These are phyloP conservation scores for Fistulifera pelliculosa DNA, from an alignment of 108 stramenopile species.

Conservation along the genomic window DNA sequence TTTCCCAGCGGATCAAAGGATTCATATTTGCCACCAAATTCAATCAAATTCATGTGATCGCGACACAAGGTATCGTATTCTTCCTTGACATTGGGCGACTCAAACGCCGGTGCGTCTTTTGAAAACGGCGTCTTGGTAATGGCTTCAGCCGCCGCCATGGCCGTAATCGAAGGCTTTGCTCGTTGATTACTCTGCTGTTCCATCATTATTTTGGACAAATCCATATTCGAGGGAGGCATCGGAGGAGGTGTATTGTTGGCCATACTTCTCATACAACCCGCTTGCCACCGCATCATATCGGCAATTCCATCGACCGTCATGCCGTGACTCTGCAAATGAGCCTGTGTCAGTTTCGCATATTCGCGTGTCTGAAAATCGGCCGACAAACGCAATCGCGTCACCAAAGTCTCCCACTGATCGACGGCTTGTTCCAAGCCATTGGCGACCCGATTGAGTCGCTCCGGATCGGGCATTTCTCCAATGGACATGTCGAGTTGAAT, in stretches of 20 bases:
- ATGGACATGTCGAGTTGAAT: conserved; percentile 21
- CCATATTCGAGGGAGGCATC: conserved; percentile 30
- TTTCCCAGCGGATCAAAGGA: conserved; percentile 29
- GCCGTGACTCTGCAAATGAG: conserved; percentile 26
- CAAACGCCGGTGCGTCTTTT: conserved; percentile 17
- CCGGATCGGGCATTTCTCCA: conserved; percentile 25
- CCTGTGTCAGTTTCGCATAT: conserved; percentile 31
- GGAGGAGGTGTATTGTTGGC: conserved; percentile 31
- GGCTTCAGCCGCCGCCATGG: conserved; percentile 20
- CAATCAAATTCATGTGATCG: conserved; percentile 26
- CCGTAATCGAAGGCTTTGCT: conserved; percentile 20
- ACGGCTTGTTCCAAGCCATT: conserved; percentile 25
- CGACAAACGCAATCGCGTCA: conserved; percentile 13
- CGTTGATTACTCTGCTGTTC: conserved; percentile 10
- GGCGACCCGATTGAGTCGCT: conserved; percentile 20
- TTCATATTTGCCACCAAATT: conserved; percentile 27
- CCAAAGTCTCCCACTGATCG: conserved; percentile 24
- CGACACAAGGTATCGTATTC: conserved; percentile 33
- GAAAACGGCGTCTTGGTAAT: conserved; percentile 20
- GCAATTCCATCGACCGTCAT: conserved; percentile 9
- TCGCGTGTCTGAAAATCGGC: conserved; percentile 34
- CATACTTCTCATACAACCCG: conserved; percentile 26
- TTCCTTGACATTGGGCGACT: conserved; percentile 25
- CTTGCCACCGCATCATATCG: conserved; percentile 34
- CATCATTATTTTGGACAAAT: conserved; percentile 23